Evolutionary conservation across 2,329 filamentous ascomycete genomes (phyloP), one percentile per base, ranked within the genome.

Genomic region (Zopfia rhizophila): DNA sequence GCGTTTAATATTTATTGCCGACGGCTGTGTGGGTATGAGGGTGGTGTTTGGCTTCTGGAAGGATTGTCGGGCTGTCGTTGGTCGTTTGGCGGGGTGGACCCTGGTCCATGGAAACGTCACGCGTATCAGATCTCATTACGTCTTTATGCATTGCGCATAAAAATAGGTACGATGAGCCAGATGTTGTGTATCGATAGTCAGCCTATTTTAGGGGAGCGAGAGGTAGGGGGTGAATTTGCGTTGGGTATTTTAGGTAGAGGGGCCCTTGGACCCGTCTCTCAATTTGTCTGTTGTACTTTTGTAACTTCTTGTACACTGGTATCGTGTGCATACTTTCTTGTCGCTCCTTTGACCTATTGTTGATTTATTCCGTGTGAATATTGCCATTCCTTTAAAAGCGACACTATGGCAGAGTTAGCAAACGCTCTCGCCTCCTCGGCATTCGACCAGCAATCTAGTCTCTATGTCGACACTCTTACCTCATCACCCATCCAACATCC

Each of bases 91-190:
- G 35, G 36, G 13, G 25, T 14, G n/a, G n/a, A 29, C 37, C 32
- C 33, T 11, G 4, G 23, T 46, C 23, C 38, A 38, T 47, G 28
- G n/a, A n/a, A n/a, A 45, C 49, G 19, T 27, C 12, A 5, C 7
- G 3, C 24, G 53, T 56, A 43, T 43, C 53, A 54, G 47, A 32
- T 22, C 12, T 28, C 30, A 56, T 52, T 49, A 33, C 47, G 47
- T 41, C 29, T 51, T 56, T 38, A 56, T 56, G 53, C 53, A 38
- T 23, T 18, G 17, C 11, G 13, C 39, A 33, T 39, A 42, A 51
- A 51, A 51, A 51, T 51, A 45, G 36, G 7, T 33, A 14, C 27
- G 40, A 25, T n/a, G 30, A 38, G 19, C 16, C 27, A 16, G 27
- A 17, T 25, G 16, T 32, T 12, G 12, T 23, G 8, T 5, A 38